Conservation (phyloP, 352 stramenopile species). For the Globisporangium mamillatum region DNA sequence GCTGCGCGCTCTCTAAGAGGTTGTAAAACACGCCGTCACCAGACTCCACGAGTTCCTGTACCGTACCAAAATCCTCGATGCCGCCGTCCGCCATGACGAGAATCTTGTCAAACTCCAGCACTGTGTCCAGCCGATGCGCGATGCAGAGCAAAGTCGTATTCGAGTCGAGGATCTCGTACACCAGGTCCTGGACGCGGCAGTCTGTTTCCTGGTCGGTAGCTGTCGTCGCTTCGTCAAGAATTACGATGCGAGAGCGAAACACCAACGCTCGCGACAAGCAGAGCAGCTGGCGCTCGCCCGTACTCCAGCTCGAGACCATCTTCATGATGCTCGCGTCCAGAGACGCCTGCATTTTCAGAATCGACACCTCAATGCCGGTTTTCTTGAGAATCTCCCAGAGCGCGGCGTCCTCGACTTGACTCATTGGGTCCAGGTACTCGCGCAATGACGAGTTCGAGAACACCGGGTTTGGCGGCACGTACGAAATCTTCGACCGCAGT, state of each 20-base stretch:
- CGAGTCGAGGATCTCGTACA: conserved; percentile 83
- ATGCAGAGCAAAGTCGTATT: conserved; percentile 93
- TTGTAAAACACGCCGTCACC: conserved; percentile 41
- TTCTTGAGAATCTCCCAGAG: conserved; percentile 44
- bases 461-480: conserved; percentile 90
- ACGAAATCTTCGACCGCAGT: conserved; percentile 47
- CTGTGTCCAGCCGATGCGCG: conserved; percentile 91
- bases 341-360: conserved; percentile 27
- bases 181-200: conserved; percentile 50
- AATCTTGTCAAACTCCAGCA: conserved; percentile 91
- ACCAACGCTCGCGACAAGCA: conserved; percentile 92
- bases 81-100: conserved; percentile 77
- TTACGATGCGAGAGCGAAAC: conserved; percentile 79
- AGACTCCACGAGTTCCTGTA: conserved; percentile 36
- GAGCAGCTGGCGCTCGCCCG: conserved; percentile 93
- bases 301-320: conserved; percentile 88
- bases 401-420: conserved; percentile 54
- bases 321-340: conserved; percentile 42
- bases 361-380: conserved; percentile 42
- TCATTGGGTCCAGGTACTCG: conserved; percentile 92
- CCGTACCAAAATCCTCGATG: conserved; percentile 50
- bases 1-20: conserved; percentile 46
- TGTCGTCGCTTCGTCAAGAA: conserved; percentile 95
- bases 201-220: conserved; percentile 77
- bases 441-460: conserved; percentile 91